These are phyloP conservation scores for Tolypocladium cylindrosporum DNA, from an alignment of 2,329 filamentous ascomycete species.

Conservation along the genomic window DNA sequence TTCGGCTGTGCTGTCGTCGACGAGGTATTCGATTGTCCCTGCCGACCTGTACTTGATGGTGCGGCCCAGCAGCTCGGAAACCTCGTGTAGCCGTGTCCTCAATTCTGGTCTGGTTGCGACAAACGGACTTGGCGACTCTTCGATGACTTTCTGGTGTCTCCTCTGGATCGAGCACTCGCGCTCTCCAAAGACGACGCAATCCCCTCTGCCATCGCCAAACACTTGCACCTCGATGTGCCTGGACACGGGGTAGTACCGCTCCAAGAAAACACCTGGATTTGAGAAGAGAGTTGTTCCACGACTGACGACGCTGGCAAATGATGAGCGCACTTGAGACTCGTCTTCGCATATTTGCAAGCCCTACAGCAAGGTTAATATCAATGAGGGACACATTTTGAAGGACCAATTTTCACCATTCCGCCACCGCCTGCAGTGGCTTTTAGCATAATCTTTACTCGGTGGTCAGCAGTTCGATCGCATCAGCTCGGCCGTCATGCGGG, in stretches of 20 bases:
- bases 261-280: slow-evolving; percentile 52
- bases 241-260: slow-evolving; percentile 50
- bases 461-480: background rate
- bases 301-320: slow-evolving; percentile 44
- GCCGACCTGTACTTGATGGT: slow-evolving; percentile 19
- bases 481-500: background rate
- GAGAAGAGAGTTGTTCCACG: slow-evolving; percentile 49
- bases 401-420: slow-evolving; percentile 33
- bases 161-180: slow-evolving; percentile 59
- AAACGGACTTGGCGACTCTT: slow-evolving; percentile 59
- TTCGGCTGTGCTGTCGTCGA: slow-evolving; percentile 49
- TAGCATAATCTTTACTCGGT: slow-evolving; percentile 20
- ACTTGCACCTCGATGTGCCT: slow-evolving; percentile 61
- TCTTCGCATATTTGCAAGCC: slow-evolving; percentile 46
- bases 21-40: slow-evolving; percentile 44
- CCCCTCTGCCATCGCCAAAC: slow-evolving; percentile 42
- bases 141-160: slow-evolving; percentile 61
- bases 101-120: slow-evolving; percentile 24
- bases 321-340: slow-evolving; percentile 38
- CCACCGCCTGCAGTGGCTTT: slow-evolving; percentile 56
- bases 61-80: slow-evolving; percentile 5
- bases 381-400: too few relatives aligned
- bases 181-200: slow-evolving; percentile 51
- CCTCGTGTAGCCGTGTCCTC: slow-evolving; percentile 14
- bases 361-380: background rate